Base-by-base conservation (phyloP, 352 stramenopile genomes). In the Phytophthora chlamydospora region DNA sequence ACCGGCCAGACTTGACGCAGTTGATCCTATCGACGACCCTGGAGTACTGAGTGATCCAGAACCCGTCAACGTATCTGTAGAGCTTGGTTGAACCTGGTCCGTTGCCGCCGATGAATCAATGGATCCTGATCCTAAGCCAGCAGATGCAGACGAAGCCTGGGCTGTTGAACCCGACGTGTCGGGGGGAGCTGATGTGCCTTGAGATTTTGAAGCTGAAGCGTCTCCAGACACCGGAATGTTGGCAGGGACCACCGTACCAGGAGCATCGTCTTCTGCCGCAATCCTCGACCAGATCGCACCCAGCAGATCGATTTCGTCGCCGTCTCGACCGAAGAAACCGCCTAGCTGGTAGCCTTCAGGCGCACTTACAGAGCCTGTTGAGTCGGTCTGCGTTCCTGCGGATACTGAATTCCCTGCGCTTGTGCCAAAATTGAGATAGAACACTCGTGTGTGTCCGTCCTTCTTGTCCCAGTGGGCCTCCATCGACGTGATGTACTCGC, bases 391-490 rank as follows among this genome's bases (percentile, higher is more conserved):
- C 6, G 61, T 40, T 39, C 61, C 61, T 21, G 33, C 61, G 7
- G 53, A 58, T 16, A 69, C 16, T 2, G 61, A 64, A 21, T 69
- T 64, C 6, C 61, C 61, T 13, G 45, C 39, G 10, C 61, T 69
- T 6, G 61, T 69, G 5, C 61, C 54, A 16, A 69, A 69, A 24
- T 58, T 65, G 7, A 69, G 54, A 27, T 69, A 69, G 40, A 69
- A 69, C 7, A 69, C 17, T 2, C 61, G 54, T 6, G 61, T 69
- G 27, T 69, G 61, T 7, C 29, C 61, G 13, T 51, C 34, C 39
- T 69, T 64, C 19, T 69, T 6, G 11, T 29, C 61, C 61, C 54
- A 69, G 59, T 69, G 61, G 9, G 46, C 61, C 36, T 69, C 61
- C 54, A 69, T 69, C 3, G 54, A 69, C 3, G 54, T 69, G 42